Conservation (phyloP, 306 rosid species). For the Prunus mira region DNA sequence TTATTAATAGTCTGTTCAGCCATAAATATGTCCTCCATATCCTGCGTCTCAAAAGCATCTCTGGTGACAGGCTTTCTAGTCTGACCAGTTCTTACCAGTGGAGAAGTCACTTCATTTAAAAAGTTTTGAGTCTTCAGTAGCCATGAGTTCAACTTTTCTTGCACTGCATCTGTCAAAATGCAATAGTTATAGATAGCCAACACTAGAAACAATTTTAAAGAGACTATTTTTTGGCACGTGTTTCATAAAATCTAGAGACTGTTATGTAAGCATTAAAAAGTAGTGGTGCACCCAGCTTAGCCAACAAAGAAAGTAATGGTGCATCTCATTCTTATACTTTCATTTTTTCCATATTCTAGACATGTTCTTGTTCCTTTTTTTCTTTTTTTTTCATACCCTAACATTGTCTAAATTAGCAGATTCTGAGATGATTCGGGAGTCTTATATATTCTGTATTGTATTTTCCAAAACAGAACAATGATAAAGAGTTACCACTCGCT, state of each 20-base stretch:
- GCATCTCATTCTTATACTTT: neutral
- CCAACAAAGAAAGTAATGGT: neutral
- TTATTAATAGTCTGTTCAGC: conserved; percentile 67
- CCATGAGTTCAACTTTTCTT: conserved; percentile 65
- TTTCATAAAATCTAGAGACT: neutral
- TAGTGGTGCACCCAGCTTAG: neutral
- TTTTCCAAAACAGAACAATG: neutral
- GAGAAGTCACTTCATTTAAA: conserved; percentile 75
- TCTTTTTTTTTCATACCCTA: neutral
- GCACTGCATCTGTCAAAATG: conserved; percentile 54
- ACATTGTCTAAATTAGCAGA: neutral
- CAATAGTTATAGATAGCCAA: conserved; percentile 4
- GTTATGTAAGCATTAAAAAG: neutral
- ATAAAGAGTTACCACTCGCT: too few species aligned
- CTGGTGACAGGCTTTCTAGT: conserved; percentile 47
- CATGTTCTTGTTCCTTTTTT: neutral
- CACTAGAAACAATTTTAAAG: conserved; percentile 3
- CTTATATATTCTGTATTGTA: neutral
- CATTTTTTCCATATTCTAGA: neutral
- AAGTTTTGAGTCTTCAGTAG: conserved; percentile 71
- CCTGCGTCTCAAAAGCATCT: conserved; percentile 39
- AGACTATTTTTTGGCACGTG: neutral
- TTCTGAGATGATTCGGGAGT: neutral
- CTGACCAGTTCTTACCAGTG: conserved; percentile 59
- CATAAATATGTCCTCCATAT: conserved; percentile 69